A percentile compares a stretch with the other conserved stretches of the same genome.
Conservation (phyloP, 192 early-diverging fungal species). For the Entomortierella beljakovae region DNA sequence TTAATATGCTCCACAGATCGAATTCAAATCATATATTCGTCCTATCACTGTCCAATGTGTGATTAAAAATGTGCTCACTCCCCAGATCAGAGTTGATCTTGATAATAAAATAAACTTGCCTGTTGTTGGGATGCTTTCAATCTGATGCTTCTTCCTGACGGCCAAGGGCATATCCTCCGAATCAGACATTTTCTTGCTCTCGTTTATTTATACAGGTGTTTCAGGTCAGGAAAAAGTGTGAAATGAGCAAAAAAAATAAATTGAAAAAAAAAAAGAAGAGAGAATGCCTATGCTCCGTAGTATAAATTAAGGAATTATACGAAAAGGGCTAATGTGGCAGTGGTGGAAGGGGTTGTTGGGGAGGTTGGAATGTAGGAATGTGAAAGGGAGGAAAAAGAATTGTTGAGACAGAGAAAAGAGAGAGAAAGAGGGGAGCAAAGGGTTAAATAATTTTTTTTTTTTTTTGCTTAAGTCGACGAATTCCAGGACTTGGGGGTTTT, state of each 20-base stretch:
- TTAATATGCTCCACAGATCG: neutral
- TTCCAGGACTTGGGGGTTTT: conserved; percentile 25
- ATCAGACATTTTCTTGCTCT: conserved; percentile 47
- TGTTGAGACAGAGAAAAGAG: conserved; percentile 2
- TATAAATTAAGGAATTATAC: neutral
- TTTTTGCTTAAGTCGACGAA: conserved; percentile 23
- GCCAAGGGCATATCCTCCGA: conserved; percentile 61
- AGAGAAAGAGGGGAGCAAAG: neutral
- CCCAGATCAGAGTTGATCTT: neutral
- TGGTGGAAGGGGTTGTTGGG: neutral
- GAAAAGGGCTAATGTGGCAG: neutral
- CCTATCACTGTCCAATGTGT: too few species aligned
- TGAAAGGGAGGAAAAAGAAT: neutral
- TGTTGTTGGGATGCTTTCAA: conserved; percentile 9
- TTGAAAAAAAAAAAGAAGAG: neutral
- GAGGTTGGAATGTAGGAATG: neutral
- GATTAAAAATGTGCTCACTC: neutral
- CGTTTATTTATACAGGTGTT: neutral
- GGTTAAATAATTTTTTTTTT: conserved; percentile 10
- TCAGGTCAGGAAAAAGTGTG: neutral
- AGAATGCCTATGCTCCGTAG: neutral
- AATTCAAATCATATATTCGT: too few species aligned
- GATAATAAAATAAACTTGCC: conserved; percentile 6
- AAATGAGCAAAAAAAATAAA: neutral
- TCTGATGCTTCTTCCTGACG: conserved; percentile 4